Base-by-base conservation (phyloP, 192 early-diverging fungal species). In the Coemansia asiatica region DNA sequence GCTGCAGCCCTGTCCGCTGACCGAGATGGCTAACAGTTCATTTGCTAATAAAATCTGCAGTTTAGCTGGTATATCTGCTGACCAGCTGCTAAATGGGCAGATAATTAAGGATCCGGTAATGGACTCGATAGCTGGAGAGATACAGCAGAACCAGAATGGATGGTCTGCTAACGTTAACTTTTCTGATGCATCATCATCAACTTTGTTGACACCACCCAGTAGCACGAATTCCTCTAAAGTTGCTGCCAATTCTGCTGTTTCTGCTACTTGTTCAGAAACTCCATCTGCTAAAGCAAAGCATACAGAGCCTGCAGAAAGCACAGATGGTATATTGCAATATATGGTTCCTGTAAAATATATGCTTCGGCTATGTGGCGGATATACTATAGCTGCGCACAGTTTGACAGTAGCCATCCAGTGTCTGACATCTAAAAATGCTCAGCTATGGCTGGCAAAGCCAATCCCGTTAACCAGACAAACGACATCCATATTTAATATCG, bases 361-460 rank as follows among this genome's bases (percentile, higher is more conserved):
- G 56, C 26, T 74, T 51, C 71, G 68, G 0, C 33, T 74, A 23
- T 79, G 76, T 47, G 76, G 76, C 19, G 36, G 40, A 16, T 29
- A 47, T 1, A 40, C 29, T 1, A 44, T 71, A 0, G 55, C 47
- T 0, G 56, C 51, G 28, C 67, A 70, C 56, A 49, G 46, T 5
- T n/a, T 47, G 21, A 71, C 72, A 0, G 72, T 74, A 0, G 65
- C 68, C 4, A 44, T 47, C 0, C 76, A 79, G 23, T 74, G 68
- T 46, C 26, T 74, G 12, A 31, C 60, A 0, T 49, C 72, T 18
- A 56, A 55, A 27, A 44, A 64, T 3, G 63, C 68, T 0, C 71
- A 71, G 65, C 51, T 68, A 8, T 79, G 76, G 76, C 53, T 74
- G 22, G 49, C 64, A 8, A 65, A 74, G 58, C 64, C 66, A 12